A percentile compares a stretch with the other conserved stretches of the same genome.
These are phyloP conservation scores for Monilinia fructigena DNA, from an alignment of 2,329 filamentous ascomycete species.

Conservation along the genomic window DNA sequence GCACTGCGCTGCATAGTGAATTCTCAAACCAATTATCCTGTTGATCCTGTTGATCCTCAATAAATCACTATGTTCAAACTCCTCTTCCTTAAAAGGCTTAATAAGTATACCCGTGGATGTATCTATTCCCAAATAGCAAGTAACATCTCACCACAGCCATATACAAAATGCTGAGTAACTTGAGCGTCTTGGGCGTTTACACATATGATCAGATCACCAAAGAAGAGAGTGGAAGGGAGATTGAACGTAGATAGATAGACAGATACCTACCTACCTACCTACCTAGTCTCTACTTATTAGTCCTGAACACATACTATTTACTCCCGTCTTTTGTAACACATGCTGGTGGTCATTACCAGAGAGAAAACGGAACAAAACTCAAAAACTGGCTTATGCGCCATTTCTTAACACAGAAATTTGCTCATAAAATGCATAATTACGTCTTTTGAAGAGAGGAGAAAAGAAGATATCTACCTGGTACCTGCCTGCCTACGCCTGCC, in stretches of 20 bases:
- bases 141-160: background rate
- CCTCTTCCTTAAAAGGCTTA: too few species aligned
- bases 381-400: slow-evolving; percentile 25
- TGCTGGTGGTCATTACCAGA: slow-evolving; percentile 17
- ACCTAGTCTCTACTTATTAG: too few species aligned
- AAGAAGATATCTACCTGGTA: too few species aligned
- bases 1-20: too few species aligned
- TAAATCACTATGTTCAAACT: too few species aligned
- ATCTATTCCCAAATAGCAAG: background rate
- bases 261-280: too few species aligned
- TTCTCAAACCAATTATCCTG: too few species aligned
- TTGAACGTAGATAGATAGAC: too few species aligned
- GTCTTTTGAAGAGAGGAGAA: slow-evolving; percentile 2
- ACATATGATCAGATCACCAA: slow-evolving; percentile 12
- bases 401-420: slow-evolving; percentile 27
- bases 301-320: too few species aligned
- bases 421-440: slow-evolving; percentile 27
- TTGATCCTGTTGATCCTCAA: too few species aligned
- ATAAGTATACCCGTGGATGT: too few species aligned
- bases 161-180: background rate
- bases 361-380: background rate
- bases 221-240: background rate
- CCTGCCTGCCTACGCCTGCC: too few species aligned
- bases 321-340: background rate
- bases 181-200: slow-evolving; percentile 7